phyloP scores from a whole-genome alignment of 495 filamentous ascomycete species.

The Pseudevernia furfuracea region DNA sequence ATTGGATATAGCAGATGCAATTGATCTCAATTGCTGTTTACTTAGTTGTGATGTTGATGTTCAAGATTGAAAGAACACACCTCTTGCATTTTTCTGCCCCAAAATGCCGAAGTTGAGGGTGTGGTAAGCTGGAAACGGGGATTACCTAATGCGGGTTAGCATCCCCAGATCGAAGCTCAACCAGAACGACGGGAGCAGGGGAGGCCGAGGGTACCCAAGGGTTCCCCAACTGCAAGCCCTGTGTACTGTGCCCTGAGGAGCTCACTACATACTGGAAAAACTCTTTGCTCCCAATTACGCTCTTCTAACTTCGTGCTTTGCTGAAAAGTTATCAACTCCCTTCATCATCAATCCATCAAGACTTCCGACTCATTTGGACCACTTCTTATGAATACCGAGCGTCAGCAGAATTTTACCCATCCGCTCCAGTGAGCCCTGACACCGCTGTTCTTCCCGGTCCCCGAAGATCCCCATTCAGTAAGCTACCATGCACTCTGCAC shows the following conservation, averaged over 20 bases:
- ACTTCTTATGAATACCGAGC: neutral
- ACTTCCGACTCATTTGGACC: neutral
- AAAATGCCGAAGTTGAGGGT: neutral
- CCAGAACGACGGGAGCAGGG: neutral
- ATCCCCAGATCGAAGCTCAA: slow-evolving; percentile 2
- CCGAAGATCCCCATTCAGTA: neutral
- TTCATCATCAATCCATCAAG: too few species aligned
- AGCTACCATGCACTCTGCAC: neutral
- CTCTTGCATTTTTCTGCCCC: neutral
- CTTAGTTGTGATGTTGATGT: neutral
- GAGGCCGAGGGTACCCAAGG: too few species aligned
- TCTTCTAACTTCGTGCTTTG: too few species aligned
- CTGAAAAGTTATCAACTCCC: too few species aligned
- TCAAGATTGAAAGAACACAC: neutral
- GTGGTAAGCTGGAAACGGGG: neutral
- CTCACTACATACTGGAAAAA: too few species aligned
- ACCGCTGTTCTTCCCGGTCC: neutral
- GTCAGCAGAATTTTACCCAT: neutral
- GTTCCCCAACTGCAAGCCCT: too few species aligned
- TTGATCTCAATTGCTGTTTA: neutral
- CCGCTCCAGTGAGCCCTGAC: neutral
- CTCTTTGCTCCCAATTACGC: too few species aligned
- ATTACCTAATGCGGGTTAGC: neutral
- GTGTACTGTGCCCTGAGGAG: too few species aligned
- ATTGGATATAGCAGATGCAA: neutral